phyloP scores from a whole-genome alignment of 331 rosid genomes.

The Pyrus hybrid region DNA sequence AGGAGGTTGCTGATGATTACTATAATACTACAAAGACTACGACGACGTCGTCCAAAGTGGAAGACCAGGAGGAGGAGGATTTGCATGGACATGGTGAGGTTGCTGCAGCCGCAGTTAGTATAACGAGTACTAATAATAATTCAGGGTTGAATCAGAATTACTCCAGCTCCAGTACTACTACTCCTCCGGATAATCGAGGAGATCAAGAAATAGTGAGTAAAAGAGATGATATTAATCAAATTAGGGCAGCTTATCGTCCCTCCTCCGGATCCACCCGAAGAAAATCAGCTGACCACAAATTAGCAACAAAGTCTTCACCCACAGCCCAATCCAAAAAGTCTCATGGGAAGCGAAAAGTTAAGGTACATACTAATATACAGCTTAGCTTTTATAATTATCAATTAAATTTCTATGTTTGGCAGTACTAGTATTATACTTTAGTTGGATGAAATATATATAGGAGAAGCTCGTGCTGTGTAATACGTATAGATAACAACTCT shows the following conservation, averaged over 20 bases:
- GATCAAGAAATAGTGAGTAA: constrained; percentile 47
- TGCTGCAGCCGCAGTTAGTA: background rate
- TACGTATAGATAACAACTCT: background rate
- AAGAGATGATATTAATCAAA: constrained; percentile 3
- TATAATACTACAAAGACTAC: background rate
- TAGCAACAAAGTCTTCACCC: constrained; percentile 41
- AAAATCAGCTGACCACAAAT: background rate
- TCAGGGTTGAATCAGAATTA: background rate
- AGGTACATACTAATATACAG: constrained; percentile 22
- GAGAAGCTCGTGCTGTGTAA: background rate
- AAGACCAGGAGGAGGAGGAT: background rate
- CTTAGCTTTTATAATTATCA: no score
- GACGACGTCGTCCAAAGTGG: background rate
- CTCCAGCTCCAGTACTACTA: constrained; percentile 23
- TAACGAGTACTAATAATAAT: background rate
- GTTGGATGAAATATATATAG: background rate
- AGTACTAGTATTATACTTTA: no score
- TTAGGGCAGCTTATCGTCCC: background rate
- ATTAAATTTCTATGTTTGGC: no score
- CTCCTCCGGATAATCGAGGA: background rate
- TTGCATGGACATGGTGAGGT: background rate
- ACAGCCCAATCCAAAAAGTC: constrained; percentile 39
- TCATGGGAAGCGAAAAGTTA: constrained; percentile 80
- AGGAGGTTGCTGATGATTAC: background rate
- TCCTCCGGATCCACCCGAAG: background rate